Base-by-base conservation (phyloP, 108 stramenopile genomes). In the Cylindrotheca fusiformis region DNA sequence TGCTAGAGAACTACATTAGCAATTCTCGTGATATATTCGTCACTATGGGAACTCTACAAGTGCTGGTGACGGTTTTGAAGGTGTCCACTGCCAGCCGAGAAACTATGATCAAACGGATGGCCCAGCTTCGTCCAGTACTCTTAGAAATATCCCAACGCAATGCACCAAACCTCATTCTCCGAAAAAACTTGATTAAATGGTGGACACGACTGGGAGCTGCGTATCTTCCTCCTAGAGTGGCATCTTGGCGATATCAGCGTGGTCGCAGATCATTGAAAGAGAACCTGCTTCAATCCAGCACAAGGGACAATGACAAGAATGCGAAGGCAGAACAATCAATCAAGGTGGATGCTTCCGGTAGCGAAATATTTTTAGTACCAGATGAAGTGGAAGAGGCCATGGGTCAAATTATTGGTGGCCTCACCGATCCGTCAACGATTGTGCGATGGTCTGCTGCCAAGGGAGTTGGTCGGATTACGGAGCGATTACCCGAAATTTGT, bases 371-470 rank as follows among this genome's bases (percentile, higher is more conserved):
- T 55, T 63, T 80, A 22, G 85, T 98, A 17, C 95, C 96, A 20
- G 91, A 95, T 55, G 78, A 93, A 72, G 85, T 99, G 21, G 99
- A 99, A 81, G 95, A 97, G 52, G 88, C 96, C 48, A 85, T 98
- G 70, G 97, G 90, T 41, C 87, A 82, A 67, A 78, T 98, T n/a
- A 61, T 97, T 20, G 55, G 45, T 17, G 84, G 78, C 8, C 67
- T 98, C 10, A 63, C 80, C 23, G 95, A 97, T 75, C 50, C 86
- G 3, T 62, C 92, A 8, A 99, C 99, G n/a, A 78, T 94, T 21
- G 99, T 99, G 20, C 81, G 99, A 45, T 99, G 99, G 99, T 94
- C 94, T 0, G 95, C 97, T 1, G 97, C 99, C 27, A 99, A 99
- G 70, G 97, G 97, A 20, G 78, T 99, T 24, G 99, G 97, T 14